phyloP scores from a whole-genome alignment of 306 rosid genomes.

The Fragaria iinumae region DNA sequence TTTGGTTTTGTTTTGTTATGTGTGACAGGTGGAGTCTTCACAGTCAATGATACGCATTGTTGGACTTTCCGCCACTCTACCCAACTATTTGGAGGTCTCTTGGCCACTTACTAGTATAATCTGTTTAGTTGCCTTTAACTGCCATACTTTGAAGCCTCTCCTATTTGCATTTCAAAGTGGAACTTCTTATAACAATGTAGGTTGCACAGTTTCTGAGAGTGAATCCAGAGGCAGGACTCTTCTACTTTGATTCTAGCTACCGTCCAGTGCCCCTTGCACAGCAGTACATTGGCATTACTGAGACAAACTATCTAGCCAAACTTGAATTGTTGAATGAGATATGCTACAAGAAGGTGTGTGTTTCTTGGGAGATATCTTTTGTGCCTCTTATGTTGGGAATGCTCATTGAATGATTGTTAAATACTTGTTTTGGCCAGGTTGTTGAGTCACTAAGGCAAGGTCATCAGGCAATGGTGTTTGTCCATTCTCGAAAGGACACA shows the following conservation, averaged over 20 bases:
- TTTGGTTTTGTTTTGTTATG: background rate
- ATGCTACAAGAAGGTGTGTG: slow-evolving; percentile 86
- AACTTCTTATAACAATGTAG: slow-evolving; percentile 38
- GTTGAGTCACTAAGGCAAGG: slow-evolving; percentile 86
- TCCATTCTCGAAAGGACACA: slow-evolving; percentile 94
- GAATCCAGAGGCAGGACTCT: slow-evolving; percentile 88
- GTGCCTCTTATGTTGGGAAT: slow-evolving; percentile 25
- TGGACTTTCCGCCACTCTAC: slow-evolving; percentile 97
- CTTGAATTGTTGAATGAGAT: slow-evolving; percentile 80
- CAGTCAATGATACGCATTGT: slow-evolving; percentile 97
- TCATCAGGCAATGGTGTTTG: slow-evolving; percentile 96
- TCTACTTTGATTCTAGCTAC: slow-evolving; percentile 92
- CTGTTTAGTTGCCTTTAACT: slow-evolving; percentile 20
- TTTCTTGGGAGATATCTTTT: slow-evolving; percentile 21
- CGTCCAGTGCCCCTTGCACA: slow-evolving; percentile 99
- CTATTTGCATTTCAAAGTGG: slow-evolving; percentile 14
- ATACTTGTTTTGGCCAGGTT: slow-evolving; percentile 47
- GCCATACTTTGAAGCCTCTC: slow-evolving; percentile 31
- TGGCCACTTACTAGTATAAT: slow-evolving; percentile 26
- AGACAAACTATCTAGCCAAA: slow-evolving; percentile 82
- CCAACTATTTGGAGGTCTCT: slow-evolving; percentile 87
- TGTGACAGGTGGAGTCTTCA: slow-evolving; percentile 82
- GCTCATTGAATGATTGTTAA: slow-evolving; percentile 17
- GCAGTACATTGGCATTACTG: slow-evolving; percentile 91
- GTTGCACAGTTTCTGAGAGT: slow-evolving; percentile 97